A percentile compares a stretch with the other conserved stretches of the same genome.
Conservation (phyloP, 805 yeast species). For the Wickerhamomyces xylosicus region DNA sequence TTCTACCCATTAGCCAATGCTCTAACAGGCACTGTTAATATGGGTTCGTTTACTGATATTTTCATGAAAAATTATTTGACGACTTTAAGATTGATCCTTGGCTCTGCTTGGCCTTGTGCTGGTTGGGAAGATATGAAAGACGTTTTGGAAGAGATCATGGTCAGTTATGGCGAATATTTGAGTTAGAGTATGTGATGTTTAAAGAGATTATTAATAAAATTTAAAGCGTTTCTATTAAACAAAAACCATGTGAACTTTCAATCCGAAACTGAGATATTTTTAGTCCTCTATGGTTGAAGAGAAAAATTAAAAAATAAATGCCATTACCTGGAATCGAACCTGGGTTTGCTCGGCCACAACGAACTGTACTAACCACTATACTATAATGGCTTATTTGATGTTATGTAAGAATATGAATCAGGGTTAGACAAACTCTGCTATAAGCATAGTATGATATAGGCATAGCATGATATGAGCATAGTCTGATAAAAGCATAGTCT, state of each 20-base stretch:
- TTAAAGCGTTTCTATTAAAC: too few species aligned
- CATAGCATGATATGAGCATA: too few species aligned
- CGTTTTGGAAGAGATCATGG: slow-evolving; percentile 18
- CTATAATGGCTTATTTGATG: slow-evolving; percentile 33
- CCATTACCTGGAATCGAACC: slow-evolving; percentile 69
- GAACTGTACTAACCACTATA: slow-evolving; percentile 67
- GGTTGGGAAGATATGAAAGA: slow-evolving; percentile 26
- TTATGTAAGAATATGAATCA: too few species aligned
- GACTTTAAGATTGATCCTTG: slow-evolving; percentile 35
- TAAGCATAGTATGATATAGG: too few species aligned
- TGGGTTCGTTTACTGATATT: slow-evolving; percentile 42
- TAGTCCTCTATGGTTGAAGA: too few species aligned
- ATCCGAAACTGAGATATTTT: too few species aligned
- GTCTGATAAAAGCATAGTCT: too few species aligned
- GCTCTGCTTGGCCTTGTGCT: slow-evolving; percentile 36
- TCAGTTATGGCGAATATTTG: too few species aligned
- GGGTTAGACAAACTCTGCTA: too few species aligned
- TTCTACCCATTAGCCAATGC: slow-evolving; percentile 44
- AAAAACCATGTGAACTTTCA: too few species aligned
- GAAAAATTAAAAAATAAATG: slow-evolving; percentile 30
- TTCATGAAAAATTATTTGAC: slow-evolving; percentile 41
- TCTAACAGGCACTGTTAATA: slow-evolving; percentile 43
- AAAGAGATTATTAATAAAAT: too few species aligned
- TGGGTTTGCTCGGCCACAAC: slow-evolving; percentile 69
- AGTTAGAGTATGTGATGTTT: too few species aligned